Conservation (phyloP, 73 alveolate species). For the Paramecium tetraurelia region DNA sequence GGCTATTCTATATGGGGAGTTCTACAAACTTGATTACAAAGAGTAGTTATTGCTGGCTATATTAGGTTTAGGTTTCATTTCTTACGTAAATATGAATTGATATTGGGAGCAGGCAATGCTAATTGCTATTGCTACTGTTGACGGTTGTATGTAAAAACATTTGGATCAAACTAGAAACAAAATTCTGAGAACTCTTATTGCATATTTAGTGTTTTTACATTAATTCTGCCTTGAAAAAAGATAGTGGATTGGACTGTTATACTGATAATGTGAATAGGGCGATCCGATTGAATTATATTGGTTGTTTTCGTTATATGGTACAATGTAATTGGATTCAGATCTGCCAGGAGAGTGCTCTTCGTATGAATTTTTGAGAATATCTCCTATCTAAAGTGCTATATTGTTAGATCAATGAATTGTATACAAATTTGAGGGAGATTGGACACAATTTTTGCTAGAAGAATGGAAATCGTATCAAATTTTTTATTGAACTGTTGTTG, state of each 20-base stretch:
- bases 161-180: constrained; percentile 21
- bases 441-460: constrained; percentile 23
- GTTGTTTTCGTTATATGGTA: not conserved
- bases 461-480: not conserved
- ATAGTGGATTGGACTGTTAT: constrained; percentile 21
- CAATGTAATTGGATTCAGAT: not conserved
- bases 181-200: not conserved
- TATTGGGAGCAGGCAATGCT: constrained; percentile 14
- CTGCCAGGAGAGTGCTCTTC: not conserved
- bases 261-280: not conserved
- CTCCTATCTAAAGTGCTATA: not conserved
- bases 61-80: not conserved
- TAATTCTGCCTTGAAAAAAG: not conserved
- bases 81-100: not conserved
- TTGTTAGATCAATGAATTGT: not conserved
- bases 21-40: not conserved
- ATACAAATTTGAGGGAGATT: not conserved
- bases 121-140: not conserved
- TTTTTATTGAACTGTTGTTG: not conserved
- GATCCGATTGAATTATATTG: not conserved
- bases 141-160: not conserved
- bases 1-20: constrained; percentile 30
- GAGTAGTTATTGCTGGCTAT: constrained; percentile 47
- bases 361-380: not conserved
- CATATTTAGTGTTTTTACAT: not conserved